Evolutionary conservation across 1,139 yeast species (phyloP).

Genomic region (Saccharomyces hybrid): DNA sequence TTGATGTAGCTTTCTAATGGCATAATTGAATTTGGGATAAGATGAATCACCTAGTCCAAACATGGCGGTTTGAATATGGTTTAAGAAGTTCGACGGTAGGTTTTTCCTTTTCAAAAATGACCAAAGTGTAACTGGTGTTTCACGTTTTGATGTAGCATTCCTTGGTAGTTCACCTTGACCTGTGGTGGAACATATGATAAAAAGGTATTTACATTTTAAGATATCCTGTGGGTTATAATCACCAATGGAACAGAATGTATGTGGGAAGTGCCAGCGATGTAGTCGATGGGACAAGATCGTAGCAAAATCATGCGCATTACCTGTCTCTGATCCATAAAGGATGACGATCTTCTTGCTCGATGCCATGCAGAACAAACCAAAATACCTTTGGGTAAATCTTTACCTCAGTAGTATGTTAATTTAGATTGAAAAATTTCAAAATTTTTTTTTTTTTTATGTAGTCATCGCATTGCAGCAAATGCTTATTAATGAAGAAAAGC

Average conservation of each 20-base stretch:
- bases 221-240: slow-evolving; percentile 48
- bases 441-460: background rate
- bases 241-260: slow-evolving; percentile 51
- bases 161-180: slow-evolving; percentile 95
- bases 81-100: slow-evolving; percentile 56
- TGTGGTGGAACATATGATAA: slow-evolving; percentile 78
- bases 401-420: too few species aligned
- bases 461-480: slow-evolving; percentile 48
- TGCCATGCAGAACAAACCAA: background rate
- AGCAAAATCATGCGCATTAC: slow-evolving; percentile 86
- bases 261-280: slow-evolving; percentile 48
- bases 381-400: too few species aligned
- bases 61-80: slow-evolving; percentile 57
- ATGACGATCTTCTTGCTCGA: slow-evolving; percentile 40
- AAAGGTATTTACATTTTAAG: slow-evolving; percentile 45
- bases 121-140: slow-evolving; percentile 50
- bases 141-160: slow-evolving; percentile 41
- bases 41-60: slow-evolving; percentile 96
- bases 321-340: slow-evolving; percentile 88
- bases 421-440: background rate
- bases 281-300: slow-evolving; percentile 51
- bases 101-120: slow-evolving; percentile 58
- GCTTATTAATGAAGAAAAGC: slow-evolving; percentile 46
- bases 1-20: slow-evolving; percentile 71
- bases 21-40: slow-evolving; percentile 80